These are phyloP conservation scores for Evernia prunastri DNA, from an alignment of 495 filamentous ascomycete species.

Conservation along the genomic window DNA sequence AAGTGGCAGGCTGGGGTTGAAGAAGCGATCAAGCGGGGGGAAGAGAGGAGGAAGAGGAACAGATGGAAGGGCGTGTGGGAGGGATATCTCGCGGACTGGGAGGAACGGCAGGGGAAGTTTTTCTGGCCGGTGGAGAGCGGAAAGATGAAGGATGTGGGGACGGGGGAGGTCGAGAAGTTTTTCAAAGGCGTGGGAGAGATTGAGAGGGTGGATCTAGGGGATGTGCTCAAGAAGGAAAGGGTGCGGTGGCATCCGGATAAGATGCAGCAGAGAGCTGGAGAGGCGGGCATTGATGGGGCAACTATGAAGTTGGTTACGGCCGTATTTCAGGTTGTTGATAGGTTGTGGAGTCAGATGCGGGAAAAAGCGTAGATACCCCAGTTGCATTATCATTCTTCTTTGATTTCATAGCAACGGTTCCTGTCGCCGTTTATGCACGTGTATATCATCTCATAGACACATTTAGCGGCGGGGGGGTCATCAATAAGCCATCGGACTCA, in stretches of 20 bases:
- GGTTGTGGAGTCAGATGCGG: conserved; percentile 60
- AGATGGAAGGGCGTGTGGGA: conserved; percentile 54
- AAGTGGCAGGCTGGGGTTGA: conserved; percentile 45
- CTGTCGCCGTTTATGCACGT: not conserved
- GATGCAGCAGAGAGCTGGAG: conserved; percentile 82
- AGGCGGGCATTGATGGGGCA: conserved; percentile 53
- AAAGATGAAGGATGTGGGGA: conserved; percentile 50
- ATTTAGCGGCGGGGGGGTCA: not conserved
- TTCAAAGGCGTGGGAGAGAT: conserved; percentile 46
- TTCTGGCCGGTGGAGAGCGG: conserved; percentile 76
- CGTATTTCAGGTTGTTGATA: conserved; percentile 87
- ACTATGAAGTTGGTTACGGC: conserved; percentile 76
- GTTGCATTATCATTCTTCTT: not conserved
- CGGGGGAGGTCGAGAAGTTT: conserved; percentile 58
- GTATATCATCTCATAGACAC: not conserved
- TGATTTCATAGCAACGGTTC: not conserved
- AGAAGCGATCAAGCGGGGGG: conserved; percentile 46
- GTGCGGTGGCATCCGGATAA: conserved; percentile 98
- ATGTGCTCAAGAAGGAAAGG: conserved; percentile 73
- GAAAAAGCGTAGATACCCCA: conserved; percentile 19
- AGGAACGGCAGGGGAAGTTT: conserved; percentile 47
- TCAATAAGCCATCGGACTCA: not conserved
- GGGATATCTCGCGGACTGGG: conserved; percentile 43
- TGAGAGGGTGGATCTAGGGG: conserved; percentile 39
- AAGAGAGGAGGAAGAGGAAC: conserved; percentile 43